phyloP scores from a whole-genome alignment of 2,329 filamentous ascomycete genomes.

The Emmonsia crescens region DNA sequence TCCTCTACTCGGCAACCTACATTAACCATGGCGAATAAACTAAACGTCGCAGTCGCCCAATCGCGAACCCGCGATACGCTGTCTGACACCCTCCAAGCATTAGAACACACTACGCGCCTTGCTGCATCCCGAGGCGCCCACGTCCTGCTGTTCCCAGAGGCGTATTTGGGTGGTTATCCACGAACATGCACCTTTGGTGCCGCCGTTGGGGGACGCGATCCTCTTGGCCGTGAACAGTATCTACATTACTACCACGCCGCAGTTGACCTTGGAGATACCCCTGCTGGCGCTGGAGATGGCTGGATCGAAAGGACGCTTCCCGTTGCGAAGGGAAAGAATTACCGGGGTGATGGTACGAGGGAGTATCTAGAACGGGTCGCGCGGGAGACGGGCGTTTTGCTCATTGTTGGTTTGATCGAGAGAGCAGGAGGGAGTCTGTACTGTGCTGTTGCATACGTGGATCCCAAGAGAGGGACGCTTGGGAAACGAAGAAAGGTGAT shows the following conservation, averaged over 20 bases:
- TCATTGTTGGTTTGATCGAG: slow-evolving; percentile 73
- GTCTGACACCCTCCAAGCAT: slow-evolving; percentile 52
- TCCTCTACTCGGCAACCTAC: not conserved
- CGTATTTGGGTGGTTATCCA: slow-evolving; percentile 84
- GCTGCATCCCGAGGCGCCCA: slow-evolving; percentile 53
- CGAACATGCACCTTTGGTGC: slow-evolving; percentile 69
- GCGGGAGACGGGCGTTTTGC: slow-evolving; percentile 65
- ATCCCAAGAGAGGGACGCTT: slow-evolving; percentile 58
- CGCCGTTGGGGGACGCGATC: slow-evolving; percentile 57
- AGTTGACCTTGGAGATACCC: slow-evolving; percentile 76
- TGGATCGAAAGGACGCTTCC: slow-evolving; percentile 58
- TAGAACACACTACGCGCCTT: slow-evolving; percentile 51
- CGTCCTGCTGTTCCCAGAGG: slow-evolving; percentile 81
- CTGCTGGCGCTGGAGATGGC: slow-evolving; percentile 54
- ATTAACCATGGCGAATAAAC: slow-evolving; percentile 27
- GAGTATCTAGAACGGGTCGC: slow-evolving; percentile 71
- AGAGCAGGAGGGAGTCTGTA: slow-evolving; percentile 72
- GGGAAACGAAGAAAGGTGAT: slow-evolving; percentile 89
- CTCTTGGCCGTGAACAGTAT: slow-evolving; percentile 68
- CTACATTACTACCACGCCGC: slow-evolving; percentile 66
- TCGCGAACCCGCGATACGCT: slow-evolving; percentile 33
- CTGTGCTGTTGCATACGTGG: slow-evolving; percentile 72
- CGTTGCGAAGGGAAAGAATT: slow-evolving; percentile 39
- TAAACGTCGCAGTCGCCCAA: slow-evolving; percentile 38
- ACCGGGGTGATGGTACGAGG: slow-evolving; percentile 62